phyloP scores from a whole-genome alignment of 2,329 filamentous ascomycete species.

The Neocatenulostroma microsporum region DNA sequence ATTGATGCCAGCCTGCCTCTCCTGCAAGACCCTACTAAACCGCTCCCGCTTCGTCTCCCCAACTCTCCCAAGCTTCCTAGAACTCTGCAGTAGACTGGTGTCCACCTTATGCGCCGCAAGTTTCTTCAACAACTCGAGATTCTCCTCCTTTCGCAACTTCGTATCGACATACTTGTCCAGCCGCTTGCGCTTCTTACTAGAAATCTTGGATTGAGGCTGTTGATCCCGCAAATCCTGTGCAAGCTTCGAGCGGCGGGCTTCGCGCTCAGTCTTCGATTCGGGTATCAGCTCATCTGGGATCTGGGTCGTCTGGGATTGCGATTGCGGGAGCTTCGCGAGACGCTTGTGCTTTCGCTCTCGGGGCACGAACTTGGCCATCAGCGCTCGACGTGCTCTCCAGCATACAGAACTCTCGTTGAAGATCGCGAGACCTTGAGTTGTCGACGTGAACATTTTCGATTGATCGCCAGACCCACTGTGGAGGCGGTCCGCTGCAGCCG shows the following conservation, averaged over 20 bases:
- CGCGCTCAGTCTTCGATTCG: constrained; percentile 45
- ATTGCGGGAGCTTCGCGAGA: constrained; percentile 52
- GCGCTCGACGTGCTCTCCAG: too few relatives aligned
- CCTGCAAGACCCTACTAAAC: constrained; percentile 50
- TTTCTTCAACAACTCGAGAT: constrained; percentile 72
- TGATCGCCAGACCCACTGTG: too few relatives aligned
- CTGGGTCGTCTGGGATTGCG: constrained; percentile 27
- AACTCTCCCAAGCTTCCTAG: constrained; percentile 64
- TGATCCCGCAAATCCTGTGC: constrained; percentile 48
- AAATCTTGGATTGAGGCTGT: constrained; percentile 49
- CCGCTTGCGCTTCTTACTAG: constrained; percentile 58
- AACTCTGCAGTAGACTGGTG: constrained; percentile 71
- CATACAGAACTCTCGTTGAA: too few relatives aligned
- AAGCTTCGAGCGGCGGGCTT: constrained; percentile 45
- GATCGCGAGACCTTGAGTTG: too few relatives aligned
- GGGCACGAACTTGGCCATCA: constrained; percentile 37
- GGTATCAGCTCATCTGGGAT: constrained; percentile 42
- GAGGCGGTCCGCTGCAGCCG: too few relatives aligned
- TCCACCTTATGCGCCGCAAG: constrained; percentile 73
- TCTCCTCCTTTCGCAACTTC: constrained; percentile 93
- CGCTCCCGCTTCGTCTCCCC: constrained; percentile 64
- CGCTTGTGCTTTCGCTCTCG: constrained; percentile 55
- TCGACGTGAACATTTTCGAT: too few relatives aligned
- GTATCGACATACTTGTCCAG: constrained; percentile 70
- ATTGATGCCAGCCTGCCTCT: constrained; percentile 57